Evolutionary conservation across 441 rosid species (phyloP).

Genomic region (Adansonia grandidieri): DNA sequence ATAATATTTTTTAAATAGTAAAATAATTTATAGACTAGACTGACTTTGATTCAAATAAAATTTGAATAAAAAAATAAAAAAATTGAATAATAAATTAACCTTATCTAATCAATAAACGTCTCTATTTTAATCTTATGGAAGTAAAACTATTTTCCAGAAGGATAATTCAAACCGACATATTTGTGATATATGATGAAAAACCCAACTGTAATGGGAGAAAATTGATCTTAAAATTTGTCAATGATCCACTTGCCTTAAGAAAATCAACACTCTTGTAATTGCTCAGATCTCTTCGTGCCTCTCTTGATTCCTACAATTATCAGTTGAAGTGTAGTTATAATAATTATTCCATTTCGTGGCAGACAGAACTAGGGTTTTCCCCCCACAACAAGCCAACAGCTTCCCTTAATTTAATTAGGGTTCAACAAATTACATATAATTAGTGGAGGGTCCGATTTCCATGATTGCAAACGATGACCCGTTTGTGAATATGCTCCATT

Average conservation of each 20-base stretch:
- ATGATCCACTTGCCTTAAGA: slow-evolving; percentile 35
- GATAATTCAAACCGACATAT: not conserved
- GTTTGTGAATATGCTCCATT: not conserved
- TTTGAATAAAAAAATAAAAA: no score
- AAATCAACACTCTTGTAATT: slow-evolving; percentile 44
- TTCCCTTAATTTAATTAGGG: slow-evolving; percentile 31
- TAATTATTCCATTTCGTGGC: slow-evolving; percentile 49
- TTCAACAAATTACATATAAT: slow-evolving; percentile 28
- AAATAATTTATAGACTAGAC: no score
- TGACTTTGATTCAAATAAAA: no score
- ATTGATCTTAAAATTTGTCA: not conserved
- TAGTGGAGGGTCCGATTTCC: slow-evolving; percentile 39
- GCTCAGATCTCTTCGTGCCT: slow-evolving; percentile 61
- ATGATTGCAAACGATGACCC: slow-evolving; percentile 28
- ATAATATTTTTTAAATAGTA: no score
- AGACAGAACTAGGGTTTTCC: slow-evolving; percentile 68
- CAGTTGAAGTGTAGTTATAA: slow-evolving; percentile 30
- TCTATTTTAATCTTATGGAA: no score
- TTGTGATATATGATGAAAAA: not conserved
- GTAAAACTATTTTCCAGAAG: no score
- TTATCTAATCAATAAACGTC: no score
- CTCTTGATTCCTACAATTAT: slow-evolving; percentile 59
- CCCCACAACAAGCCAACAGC: slow-evolving; percentile 34
- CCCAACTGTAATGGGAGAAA: not conserved
- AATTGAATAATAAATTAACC: no score